Evolutionary conservation across 768 basidiomycete species (phyloP).

Genomic region (Boletus insuetus): DNA sequence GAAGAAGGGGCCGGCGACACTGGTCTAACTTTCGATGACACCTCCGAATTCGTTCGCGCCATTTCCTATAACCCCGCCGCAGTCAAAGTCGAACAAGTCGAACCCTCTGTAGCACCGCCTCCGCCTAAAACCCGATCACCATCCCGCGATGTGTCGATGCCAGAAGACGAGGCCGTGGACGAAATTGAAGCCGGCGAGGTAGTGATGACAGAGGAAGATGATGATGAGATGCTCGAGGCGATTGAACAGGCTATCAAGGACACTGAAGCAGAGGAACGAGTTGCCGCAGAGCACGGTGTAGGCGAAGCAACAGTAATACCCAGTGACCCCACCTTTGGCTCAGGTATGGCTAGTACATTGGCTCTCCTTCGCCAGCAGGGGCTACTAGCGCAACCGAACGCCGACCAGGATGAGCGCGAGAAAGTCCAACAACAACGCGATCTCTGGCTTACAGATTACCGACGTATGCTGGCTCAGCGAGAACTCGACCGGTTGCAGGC

Average conservation of each 20-base stretch:
- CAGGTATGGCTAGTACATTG: constrained; percentile 87
- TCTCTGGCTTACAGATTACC: constrained; percentile 85
- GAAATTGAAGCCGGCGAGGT: constrained; percentile 85
- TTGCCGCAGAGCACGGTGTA: constrained; percentile 30
- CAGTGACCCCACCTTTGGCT: constrained; percentile 72
- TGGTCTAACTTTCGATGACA: constrained; percentile 90
- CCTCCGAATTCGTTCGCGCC: constrained; percentile 91
- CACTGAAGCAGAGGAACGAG: constrained; percentile 54
- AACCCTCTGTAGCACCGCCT: constrained; percentile 27
- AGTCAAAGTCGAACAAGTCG: constrained; percentile 48
- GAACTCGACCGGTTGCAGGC: constrained; percentile 77
- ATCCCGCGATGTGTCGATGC: constrained; percentile 56
- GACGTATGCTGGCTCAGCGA: constrained; percentile 68
- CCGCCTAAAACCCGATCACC: constrained; percentile 37
- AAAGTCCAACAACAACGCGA: constrained; percentile 80
- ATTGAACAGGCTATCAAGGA: constrained; percentile 69
- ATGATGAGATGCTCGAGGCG: constrained; percentile 74
- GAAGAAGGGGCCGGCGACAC: constrained; percentile 36
- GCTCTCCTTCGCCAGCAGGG: constrained; percentile 90
- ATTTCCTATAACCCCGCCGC: constrained; percentile 65
- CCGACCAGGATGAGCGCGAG: constrained; percentile 76
- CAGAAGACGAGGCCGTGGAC: constrained; percentile 60
- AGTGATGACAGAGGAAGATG: constrained; percentile 75
- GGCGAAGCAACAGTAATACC: constrained; percentile 48
- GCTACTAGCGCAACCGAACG: constrained; percentile 61